phyloP scores from a whole-genome alignment of 1,139 yeast species.

The Blastobotrys elegans region DNA sequence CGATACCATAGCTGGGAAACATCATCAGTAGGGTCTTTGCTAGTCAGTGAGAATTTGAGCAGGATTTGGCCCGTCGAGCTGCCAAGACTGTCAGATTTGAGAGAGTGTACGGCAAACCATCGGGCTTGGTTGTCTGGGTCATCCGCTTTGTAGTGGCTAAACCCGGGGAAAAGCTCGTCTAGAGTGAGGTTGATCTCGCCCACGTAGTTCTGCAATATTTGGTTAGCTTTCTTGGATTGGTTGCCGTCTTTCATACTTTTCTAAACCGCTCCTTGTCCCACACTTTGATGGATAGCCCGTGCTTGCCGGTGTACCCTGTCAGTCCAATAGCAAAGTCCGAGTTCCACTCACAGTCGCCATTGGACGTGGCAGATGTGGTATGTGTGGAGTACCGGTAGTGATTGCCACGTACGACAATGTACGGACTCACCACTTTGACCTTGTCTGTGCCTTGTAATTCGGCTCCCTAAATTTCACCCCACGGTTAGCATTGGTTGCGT shows the following conservation, averaged over 20 bases:
- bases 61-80: slow-evolving; percentile 48
- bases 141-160: slow-evolving; percentile 19
- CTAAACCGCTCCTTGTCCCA: slow-evolving; percentile 36
- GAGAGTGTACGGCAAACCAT: slow-evolving; percentile 8
- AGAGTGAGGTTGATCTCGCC: slow-evolving; percentile 54
- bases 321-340: slow-evolving; percentile 30
- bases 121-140: slow-evolving; percentile 19
- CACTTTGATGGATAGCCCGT: slow-evolving; percentile 32
- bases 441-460: slow-evolving; percentile 14
- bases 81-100: slow-evolving; percentile 3
- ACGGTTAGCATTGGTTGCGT: too few species aligned
- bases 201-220: too few species aligned
- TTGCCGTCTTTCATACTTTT: too few species aligned
- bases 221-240: too few species aligned
- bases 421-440: slow-evolving; percentile 18
- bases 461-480: background rate
- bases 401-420: slow-evolving; percentile 28
- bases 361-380: slow-evolving; percentile 23
- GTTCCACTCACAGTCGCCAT: slow-evolving; percentile 37
- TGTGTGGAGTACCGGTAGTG: slow-evolving; percentile 33
- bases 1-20: slow-evolving; percentile 18
- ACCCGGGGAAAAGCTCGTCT: slow-evolving; percentile 38
- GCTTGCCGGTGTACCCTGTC: slow-evolving; percentile 20
- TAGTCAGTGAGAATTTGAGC: slow-evolving; percentile 41
- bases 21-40: slow-evolving; percentile 14